phyloP scores from a whole-genome alignment of 169 alveolate genomes.

The Plasmodium cynomolgi region DNA sequence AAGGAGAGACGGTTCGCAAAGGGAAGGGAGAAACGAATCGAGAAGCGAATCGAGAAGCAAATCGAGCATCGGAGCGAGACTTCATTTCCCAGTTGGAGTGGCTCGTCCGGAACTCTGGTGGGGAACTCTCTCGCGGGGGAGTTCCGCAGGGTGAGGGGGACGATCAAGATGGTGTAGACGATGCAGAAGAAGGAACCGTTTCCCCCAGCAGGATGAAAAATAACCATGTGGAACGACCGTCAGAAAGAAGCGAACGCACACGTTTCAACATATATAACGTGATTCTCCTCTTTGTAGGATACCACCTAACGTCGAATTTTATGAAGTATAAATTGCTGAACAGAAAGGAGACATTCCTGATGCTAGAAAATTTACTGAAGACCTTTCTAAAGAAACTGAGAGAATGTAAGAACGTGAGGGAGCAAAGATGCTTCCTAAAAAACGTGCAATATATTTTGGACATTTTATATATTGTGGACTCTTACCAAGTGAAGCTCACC shows the following conservation, averaged over 20 bases:
- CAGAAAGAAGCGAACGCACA: neutral
- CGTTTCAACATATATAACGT: neutral
- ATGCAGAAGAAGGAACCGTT: too few relatives aligned
- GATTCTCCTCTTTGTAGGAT: neutral
- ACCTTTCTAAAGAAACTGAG: neutral
- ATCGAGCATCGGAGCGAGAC: too few relatives aligned
- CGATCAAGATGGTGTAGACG: too few relatives aligned
- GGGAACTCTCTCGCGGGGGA: too few relatives aligned
- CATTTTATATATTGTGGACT: neutral
- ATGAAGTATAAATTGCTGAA: neutral
- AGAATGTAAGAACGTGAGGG: neutral
- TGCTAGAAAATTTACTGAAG: neutral
- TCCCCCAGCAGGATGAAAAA: neutral
- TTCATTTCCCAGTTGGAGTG: too few relatives aligned
- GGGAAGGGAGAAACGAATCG: too few relatives aligned
- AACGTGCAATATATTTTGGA: neutral
- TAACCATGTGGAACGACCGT: neutral
- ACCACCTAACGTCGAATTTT: neutral
- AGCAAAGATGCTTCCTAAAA: neutral
- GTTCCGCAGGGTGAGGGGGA: too few relatives aligned
- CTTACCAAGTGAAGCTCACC: neutral
- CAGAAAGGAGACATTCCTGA: conserved; percentile 9
- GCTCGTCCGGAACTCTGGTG: too few relatives aligned
- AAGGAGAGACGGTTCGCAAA: neutral
- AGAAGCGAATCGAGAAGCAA: too few relatives aligned